Base-by-base conservation (phyloP, 23 red algal genomes). In the Gracilaria domingensis region DNA sequence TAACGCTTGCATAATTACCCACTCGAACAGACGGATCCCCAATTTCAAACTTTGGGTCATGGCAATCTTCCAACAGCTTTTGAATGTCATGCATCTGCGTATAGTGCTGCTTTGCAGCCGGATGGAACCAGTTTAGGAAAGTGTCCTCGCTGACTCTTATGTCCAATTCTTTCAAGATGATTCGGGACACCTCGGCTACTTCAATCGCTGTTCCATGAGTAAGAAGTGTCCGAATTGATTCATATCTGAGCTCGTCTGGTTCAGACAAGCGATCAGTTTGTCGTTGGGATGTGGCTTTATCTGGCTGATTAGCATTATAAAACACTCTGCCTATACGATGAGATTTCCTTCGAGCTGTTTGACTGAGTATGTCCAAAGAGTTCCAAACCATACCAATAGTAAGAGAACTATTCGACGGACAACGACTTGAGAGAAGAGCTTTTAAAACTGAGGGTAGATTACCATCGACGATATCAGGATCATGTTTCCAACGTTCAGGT, bases 91-190 rank as follows among this genome's bases (percentile, higher is more conserved):
- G 87, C 49, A 90, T 72, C 74, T 90, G 87, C 12, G 73, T 90
- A 25, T 92, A 92, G 59, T 92, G 80, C 65, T 92, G 78, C n/a
- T 92, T 92, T 2, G 89, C 89, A 11, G 38, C 79, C 17, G 79
- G 78, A 56, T 92, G 89, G 70, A 92, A 92, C 89, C 89, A 92
- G 48, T 74, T 75, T 26, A 92, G 69, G 65, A 92, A 84, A 28
- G 44, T 34, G 23, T 92, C 89, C 13, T 79, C 79, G 28, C 30
- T 72, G 8, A 92, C 36, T 21, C 80, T 78, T 26, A 92, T 84
- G 66, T 92, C 80, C 21, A 92, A 34, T 48, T 92, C 89, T 60
- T 92, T 92, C 42, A 92, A 61, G 45, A 92, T 84, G 34, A 92
- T 83, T 29, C 89, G 89, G 4, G 79, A 66, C 17, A 92, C 78